Evolutionary conservation across 306 rosid genomes (phyloP).

Genomic region (Luffa acutangula): DNA sequence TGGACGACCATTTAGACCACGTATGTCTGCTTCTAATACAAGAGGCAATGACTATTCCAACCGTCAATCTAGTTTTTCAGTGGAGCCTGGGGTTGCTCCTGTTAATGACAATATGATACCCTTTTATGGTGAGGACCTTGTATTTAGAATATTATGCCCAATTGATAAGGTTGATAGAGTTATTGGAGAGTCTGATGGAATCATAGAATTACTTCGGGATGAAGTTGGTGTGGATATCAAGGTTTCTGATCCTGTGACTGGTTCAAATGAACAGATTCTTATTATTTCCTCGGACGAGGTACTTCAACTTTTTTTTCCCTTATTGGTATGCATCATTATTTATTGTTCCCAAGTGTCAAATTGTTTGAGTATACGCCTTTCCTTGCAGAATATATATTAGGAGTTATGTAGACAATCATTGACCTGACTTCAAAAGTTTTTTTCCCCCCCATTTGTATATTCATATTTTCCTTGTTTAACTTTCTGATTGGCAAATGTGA

Average conservation of each 20-base stretch:
- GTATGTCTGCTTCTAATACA: constrained; percentile 30
- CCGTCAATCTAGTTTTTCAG: constrained; percentile 37
- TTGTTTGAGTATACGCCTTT: not conserved
- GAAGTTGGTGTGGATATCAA: constrained; percentile 85
- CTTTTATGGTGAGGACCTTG: constrained; percentile 59
- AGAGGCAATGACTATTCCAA: constrained; percentile 52
- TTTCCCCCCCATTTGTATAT: not conserved
- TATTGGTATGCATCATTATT: not conserved
- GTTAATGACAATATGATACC: constrained; percentile 46
- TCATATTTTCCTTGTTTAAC: not conserved
- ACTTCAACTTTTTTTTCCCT: constrained; percentile 9
- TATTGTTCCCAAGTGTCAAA: not conserved
- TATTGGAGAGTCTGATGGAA: constrained; percentile 79
- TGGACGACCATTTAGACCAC: constrained; percentile 51
- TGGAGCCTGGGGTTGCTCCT: constrained; percentile 49
- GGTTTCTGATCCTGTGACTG: constrained; percentile 50
- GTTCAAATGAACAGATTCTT: constrained; percentile 78
- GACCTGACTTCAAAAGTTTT: not conserved
- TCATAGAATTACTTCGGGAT: constrained; percentile 68
- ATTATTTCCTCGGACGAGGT: constrained; percentile 91
- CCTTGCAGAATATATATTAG: not conserved
- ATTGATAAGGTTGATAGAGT: constrained; percentile 56
- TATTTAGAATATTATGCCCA: constrained; percentile 89
- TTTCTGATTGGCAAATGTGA: constrained; percentile 15
- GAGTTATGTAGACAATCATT: not conserved